Percentiles rank a stretch among this genome's conserved stretches.
Evolutionary conservation across 75 land plant genomes (phyloP).

Genomic region (Picea glauca): DNA sequence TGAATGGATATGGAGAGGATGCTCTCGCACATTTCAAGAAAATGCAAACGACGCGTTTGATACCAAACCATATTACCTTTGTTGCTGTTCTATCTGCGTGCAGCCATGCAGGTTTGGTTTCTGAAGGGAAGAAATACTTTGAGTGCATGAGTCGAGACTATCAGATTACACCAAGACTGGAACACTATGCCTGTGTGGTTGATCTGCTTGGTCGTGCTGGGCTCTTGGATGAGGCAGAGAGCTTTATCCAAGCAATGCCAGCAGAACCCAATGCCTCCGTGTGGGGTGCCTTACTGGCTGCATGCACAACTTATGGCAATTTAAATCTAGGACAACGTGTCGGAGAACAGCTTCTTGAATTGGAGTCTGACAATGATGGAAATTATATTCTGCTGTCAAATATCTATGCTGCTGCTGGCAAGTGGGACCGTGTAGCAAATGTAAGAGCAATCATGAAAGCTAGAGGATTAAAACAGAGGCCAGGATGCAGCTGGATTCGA

Average conservation of each 20-base stretch:
- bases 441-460: conserved; percentile 20
- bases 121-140: conserved; percentile 11
- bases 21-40: conserved; percentile 12
- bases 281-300: conserved; percentile 34
- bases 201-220: conserved; percentile 55
- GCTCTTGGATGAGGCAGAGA: conserved; percentile 24
- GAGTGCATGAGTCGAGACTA: conserved; percentile 15
- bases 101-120: conserved; percentile 13
- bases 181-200: conserved; percentile 40
- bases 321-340: conserved; percentile 24
- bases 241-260: conserved; percentile 26
- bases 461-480: conserved; percentile 26
- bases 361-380: conserved; percentile 20
- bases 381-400: conserved; percentile 40
- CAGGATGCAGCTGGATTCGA: conserved; percentile 31
- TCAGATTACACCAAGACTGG: conserved; percentile 22
- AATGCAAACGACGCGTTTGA: conserved; percentile 7
- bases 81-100: conserved; percentile 17
- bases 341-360: conserved; percentile 13
- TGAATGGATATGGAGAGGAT: conserved; percentile 10
- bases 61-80: conserved; percentile 18
- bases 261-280: conserved; percentile 24
- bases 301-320: conserved; percentile 28
- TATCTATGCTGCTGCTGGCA: conserved; percentile 41
- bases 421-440: conserved; percentile 34